These are phyloP conservation scores for Cronartium ribicola DNA, from an alignment of 1,284 basidiomycete genomes.

Conservation along the genomic window DNA sequence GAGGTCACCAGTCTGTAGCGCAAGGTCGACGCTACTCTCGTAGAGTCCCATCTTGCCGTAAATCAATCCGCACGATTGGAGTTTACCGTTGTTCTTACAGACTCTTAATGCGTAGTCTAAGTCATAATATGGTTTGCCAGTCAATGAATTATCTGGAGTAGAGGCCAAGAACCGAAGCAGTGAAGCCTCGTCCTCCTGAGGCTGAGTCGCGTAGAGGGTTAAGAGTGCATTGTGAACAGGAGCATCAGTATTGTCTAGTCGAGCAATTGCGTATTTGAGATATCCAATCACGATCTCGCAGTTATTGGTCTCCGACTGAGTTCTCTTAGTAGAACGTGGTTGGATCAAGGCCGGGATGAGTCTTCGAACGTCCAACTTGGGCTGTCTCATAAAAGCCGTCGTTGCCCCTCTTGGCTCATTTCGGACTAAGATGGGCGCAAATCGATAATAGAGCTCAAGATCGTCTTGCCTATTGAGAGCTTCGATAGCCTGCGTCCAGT, in stretches of 20 bases:
- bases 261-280: constrained; percentile 61
- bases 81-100: constrained; percentile 68
- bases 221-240: constrained; percentile 92
- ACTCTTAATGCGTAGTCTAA: constrained; percentile 91
- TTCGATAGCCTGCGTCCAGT: constrained; percentile 86
- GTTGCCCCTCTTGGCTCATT: constrained; percentile 82
- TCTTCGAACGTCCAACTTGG: constrained; percentile 70
- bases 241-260: constrained; percentile 70
- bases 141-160: constrained; percentile 74
- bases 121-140: constrained; percentile 86
- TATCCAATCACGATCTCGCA: constrained; percentile 35
- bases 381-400: constrained; percentile 82
- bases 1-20: constrained; percentile 84
- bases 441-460: constrained; percentile 87
- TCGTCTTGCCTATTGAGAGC: constrained; percentile 63
- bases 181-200: constrained; percentile 65
- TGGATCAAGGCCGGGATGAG: constrained; percentile 83
- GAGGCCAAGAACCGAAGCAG: constrained; percentile 80
- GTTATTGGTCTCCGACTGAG: constrained; percentile 1
- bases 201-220: constrained; percentile 68
- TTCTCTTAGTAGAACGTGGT: constrained; percentile 52
- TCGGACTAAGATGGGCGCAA: constrained; percentile 79
- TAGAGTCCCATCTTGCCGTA: constrained; percentile 97
- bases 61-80: constrained; percentile 89
- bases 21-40: constrained; percentile 93